phyloP scores from a whole-genome alignment of 495 filamentous ascomycete genomes.

The Penicillium pulvis region DNA sequence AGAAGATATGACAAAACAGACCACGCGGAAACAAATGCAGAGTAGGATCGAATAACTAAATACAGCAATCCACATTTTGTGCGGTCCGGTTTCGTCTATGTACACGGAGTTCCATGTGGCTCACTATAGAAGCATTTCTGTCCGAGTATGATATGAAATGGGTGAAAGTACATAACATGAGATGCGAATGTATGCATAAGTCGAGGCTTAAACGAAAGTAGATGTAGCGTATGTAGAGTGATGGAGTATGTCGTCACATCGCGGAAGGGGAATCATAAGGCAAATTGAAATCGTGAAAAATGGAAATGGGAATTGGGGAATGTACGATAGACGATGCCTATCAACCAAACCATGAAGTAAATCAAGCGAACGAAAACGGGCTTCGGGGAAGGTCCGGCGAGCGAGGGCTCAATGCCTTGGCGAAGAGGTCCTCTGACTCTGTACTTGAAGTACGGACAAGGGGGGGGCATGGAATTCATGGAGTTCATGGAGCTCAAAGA shows the following conservation, averaged over 20 bases:
- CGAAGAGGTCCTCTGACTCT: conserved; percentile 73
- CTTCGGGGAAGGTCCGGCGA: conserved; percentile 77
- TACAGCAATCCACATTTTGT: not conserved
- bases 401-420: conserved; percentile 75
- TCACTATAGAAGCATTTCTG: conserved; percentile 18
- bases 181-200: conserved; percentile 9
- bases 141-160: no score
- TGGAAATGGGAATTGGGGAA: no score
- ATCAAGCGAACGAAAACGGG: no score
- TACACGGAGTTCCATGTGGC: conserved; percentile 20
- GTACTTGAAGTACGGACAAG: conserved; percentile 31
- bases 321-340: no score
- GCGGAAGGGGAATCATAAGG: conserved; percentile 37
- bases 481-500: conserved; percentile 32
- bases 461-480: conserved; percentile 36
- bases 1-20: not conserved
- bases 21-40: not conserved
- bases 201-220: not conserved
- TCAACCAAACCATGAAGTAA: no score
- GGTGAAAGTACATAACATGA: no score
- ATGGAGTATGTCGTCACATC: conserved; percentile 23
- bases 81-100: conserved; percentile 18
- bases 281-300: no score
- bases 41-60: not conserved
- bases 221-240: conserved; percentile 11